Evolutionary conservation across 75 land plant species (phyloP).

Genomic region (Pinus taeda): DNA sequence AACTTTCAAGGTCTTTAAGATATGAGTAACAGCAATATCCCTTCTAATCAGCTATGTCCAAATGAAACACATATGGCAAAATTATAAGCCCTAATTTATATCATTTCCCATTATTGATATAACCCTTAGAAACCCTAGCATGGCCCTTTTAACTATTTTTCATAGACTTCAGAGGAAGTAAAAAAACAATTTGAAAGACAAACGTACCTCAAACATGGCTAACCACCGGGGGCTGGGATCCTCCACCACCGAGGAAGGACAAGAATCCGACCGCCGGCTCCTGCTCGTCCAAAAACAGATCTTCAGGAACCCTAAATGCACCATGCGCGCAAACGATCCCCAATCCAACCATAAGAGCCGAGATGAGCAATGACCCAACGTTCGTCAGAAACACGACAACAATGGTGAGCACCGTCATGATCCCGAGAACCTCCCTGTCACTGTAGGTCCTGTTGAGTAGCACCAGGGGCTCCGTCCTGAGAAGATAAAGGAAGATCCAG

Average conservation of each 20-base stretch:
- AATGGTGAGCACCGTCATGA: slow-evolving; percentile 26
- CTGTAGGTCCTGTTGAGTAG: slow-evolving; percentile 29
- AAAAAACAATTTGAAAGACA: too few species aligned
- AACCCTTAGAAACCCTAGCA: too few species aligned
- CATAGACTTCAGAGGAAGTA: too few species aligned
- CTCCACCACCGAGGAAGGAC: slow-evolving; percentile 34
- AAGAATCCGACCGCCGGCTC: slow-evolving; percentile 29
- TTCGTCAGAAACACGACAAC: slow-evolving; percentile 37
- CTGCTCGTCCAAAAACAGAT: slow-evolving; percentile 43
- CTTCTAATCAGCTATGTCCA: too few species aligned
- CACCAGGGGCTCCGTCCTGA: slow-evolving; percentile 52
- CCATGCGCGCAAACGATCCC: slow-evolving; percentile 26
- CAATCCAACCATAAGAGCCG: slow-evolving; percentile 29
- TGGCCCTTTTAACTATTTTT: too few species aligned
- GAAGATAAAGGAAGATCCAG: slow-evolving; percentile 54
- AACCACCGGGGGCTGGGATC: too few species aligned
- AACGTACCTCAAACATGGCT: too few species aligned
- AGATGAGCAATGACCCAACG: slow-evolving; percentile 39
- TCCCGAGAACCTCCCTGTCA: slow-evolving; percentile 31
- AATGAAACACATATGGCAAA: too few species aligned
- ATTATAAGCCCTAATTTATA: too few species aligned
- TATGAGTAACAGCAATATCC: too few species aligned
- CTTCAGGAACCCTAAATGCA: slow-evolving; percentile 46
- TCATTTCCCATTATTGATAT: too few species aligned
- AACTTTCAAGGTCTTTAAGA: too few species aligned